A percentile compares a stretch with the other conserved stretches of the same genome.
Conservation (phyloP, 2,329 filamentous ascomycete species). For the Hymenoscyphus albidus region DNA sequence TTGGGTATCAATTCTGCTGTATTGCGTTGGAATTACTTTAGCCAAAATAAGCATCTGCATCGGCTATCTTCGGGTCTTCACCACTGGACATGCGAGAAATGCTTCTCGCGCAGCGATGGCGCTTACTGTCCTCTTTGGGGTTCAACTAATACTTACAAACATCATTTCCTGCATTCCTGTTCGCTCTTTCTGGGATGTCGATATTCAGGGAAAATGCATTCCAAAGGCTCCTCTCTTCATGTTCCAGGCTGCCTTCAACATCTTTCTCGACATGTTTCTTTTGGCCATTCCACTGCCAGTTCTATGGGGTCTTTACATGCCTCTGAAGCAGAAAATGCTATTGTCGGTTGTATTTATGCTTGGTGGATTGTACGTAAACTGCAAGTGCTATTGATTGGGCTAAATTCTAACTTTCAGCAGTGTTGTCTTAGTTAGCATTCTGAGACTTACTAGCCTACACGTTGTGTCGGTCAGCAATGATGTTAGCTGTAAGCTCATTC, state of each 20-base stretch:
- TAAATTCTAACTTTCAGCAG: background rate
- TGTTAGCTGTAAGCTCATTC: background rate
- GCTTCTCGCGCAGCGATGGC: background rate
- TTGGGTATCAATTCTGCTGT: background rate
- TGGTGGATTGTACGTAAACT: background rate
- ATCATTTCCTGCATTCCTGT: background rate
- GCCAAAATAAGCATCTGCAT: background rate
- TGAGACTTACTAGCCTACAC: background rate
- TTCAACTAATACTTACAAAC: background rate
- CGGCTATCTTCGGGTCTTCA: background rate
- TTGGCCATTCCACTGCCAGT: background rate
- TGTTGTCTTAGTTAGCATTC: background rate
- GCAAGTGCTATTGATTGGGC: background rate
- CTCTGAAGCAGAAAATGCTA: background rate
- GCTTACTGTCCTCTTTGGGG: background rate
- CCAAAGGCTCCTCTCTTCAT: background rate
- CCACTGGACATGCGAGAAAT: background rate
- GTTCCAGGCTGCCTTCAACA: background rate
- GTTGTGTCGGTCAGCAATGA: background rate
- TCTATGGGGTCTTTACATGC: background rate
- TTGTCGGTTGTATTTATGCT: background rate
- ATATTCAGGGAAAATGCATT: background rate
- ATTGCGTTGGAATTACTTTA: background rate
- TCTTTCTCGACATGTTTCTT: background rate
- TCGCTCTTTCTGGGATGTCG: background rate